phyloP scores from a whole-genome alignment of 2,329 filamentous ascomycete species.

The Chaetomium globosum region DNA sequence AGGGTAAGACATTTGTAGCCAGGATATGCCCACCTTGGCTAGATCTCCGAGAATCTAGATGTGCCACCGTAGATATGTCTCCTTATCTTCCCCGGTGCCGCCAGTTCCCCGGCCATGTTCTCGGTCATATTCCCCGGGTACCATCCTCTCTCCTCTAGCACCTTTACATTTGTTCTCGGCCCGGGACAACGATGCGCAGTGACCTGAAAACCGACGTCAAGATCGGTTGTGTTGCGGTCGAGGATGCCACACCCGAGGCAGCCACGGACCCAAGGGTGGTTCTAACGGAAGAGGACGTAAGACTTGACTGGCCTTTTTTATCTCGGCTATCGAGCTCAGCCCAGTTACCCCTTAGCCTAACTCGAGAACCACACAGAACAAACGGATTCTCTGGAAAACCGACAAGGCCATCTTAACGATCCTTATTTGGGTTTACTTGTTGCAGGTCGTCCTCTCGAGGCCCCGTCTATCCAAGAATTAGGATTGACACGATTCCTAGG shows the following conservation, averaged over 20 bases:
- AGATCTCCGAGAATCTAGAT: neutral
- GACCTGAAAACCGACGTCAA: neutral
- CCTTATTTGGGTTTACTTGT: constrained; percentile 61
- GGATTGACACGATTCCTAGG: constrained; percentile 34
- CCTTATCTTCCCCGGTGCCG: neutral
- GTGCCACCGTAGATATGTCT: neutral
- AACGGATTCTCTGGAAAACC: constrained; percentile 60
- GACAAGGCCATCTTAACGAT: constrained; percentile 60
- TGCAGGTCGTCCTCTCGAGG: constrained; percentile 43
- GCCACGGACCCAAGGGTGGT: neutral
- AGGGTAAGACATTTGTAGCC: neutral
- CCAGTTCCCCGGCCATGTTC: neutral
- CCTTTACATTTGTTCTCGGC: neutral
- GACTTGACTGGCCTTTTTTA: neutral
- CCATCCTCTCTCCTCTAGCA: neutral
- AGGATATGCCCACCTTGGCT: neutral
- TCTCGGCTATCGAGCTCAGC: neutral
- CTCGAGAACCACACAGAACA: constrained; percentile 45
- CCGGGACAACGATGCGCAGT: neutral
- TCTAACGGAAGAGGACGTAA: neutral
- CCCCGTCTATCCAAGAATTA: neutral
- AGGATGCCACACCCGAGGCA: neutral
- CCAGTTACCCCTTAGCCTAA: neutral
- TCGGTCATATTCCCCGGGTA: neutral
- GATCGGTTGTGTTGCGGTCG: neutral